Evolutionary conservation across 2,329 filamentous ascomycete genomes (phyloP), one percentile per base, ranked within the genome.

Genomic region (Onygena corvina): DNA sequence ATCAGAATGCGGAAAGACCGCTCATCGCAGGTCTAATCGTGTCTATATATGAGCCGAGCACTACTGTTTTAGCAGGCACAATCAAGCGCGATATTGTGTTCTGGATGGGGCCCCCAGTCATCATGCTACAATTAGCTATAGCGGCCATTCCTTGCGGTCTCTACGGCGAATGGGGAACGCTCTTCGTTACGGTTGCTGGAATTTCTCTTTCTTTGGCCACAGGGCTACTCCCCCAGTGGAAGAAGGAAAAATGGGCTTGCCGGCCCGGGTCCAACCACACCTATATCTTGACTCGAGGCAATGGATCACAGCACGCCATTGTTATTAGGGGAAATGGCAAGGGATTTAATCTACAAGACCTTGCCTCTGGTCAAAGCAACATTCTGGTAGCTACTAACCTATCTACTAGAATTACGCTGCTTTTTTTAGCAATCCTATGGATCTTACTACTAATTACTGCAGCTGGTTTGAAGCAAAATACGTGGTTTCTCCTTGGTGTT

Each of bases 401-500:
- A n/a, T 11, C 12, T 25, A 29, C 31, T 11, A n/a, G n/a, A n/a
- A 11, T 46, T 33, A 14, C 20, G 44, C n/a, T n/a, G n/a, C n/a
- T n/a, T 4, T 29, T 57, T 1, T 52, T 67, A 7, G 60, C 65
- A 1, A 33, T 62, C 0, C 34, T 68, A 8, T 72, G 69, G 70
- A 56, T 70, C 2, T 54, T 62, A 1, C 59, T 73, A 1, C 60
- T 72, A 1, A 66, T 72, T 18, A 64, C 63, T 1, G 66, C 63
- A 0, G 57, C 65, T 0, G 68, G 65, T 0, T 31, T 69, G 2
- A 57, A 62, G 12, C 29, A 59, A 4, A 51, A 70, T 31, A 60
- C 65, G 0, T 73, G 69, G 68, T 69, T 59, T 50, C 55, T 72
- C 6, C 56, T 72, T 3, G 65, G 58, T 0, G 59, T 71, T 3